Percentiles rank a stretch among this genome's conserved stretches.
Conservation (phyloP, 1,284 basidiomycete species). For the Boletellus sp. region DNA sequence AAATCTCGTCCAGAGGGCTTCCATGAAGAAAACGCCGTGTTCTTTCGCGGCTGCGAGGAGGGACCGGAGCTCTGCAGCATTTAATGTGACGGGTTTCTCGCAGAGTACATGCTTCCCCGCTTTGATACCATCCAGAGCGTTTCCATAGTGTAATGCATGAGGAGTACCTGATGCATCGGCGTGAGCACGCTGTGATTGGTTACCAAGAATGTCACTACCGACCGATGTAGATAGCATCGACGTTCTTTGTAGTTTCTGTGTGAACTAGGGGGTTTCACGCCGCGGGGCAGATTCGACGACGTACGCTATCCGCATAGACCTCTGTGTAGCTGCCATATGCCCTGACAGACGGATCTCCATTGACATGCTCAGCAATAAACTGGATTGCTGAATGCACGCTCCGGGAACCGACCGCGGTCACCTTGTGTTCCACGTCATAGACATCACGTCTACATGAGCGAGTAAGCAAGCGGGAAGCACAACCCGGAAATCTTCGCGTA, state of each 20-base stretch:
- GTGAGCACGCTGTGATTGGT: constrained; percentile 1
- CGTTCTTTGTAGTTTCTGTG: constrained; percentile 45
- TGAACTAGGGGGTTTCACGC: constrained; percentile 7
- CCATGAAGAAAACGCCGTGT: constrained; percentile 84
- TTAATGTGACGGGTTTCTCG: constrained; percentile 77
- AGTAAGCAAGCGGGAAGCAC: background rate
- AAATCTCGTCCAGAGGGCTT: constrained; percentile 82
- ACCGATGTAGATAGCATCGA: constrained; percentile 82
- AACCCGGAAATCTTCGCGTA: constrained; percentile 20
- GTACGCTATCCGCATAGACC: constrained; percentile 68
- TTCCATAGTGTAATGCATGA: constrained; percentile 81
- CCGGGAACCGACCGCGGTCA: constrained; percentile 81
- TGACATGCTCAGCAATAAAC: constrained; percentile 60
- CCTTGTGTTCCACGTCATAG: constrained; percentile 71
- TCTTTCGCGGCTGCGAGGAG: constrained; percentile 73
- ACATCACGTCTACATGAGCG: constrained; percentile 53
- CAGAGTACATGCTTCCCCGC: constrained; percentile 85
- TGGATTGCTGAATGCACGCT: constrained; percentile 63
- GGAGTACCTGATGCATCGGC: constrained; percentile 63
- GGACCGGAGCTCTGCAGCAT: constrained; percentile 61
- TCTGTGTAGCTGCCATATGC: constrained; percentile 78
- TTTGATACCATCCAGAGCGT: constrained; percentile 72
- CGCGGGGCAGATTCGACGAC: constrained; percentile 16
- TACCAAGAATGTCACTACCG: constrained; percentile 15
- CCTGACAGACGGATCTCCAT: constrained; percentile 53